Conservation (phyloP, 179 eudicot genomes). For the Silene vulgaris region DNA sequence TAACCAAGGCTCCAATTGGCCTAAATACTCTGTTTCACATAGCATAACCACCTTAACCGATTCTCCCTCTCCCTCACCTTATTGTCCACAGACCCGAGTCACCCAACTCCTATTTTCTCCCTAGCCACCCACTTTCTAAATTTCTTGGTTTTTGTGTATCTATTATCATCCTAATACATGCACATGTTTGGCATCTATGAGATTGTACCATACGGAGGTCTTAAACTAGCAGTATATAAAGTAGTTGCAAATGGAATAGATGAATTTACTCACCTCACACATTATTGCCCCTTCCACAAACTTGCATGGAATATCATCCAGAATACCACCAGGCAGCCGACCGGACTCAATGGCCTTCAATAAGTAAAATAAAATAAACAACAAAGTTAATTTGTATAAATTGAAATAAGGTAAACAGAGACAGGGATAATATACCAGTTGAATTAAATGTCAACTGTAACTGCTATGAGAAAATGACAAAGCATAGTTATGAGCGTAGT, state of each 20-base stretch:
- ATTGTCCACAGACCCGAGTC: no score
- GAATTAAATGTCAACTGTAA: not conserved
- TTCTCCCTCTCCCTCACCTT: no score
- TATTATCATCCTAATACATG: not conserved
- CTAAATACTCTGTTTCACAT: no score
- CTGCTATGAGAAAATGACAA: not conserved
- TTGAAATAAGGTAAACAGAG: conserved; percentile 9
- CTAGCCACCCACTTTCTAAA: no score
- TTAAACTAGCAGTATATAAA: conserved; percentile 1
- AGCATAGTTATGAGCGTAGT: not conserved
- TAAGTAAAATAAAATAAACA: conserved; percentile 10
- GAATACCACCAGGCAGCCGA: conserved; percentile 72
- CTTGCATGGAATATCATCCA: conserved; percentile 93
- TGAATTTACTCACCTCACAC: conserved; percentile 66
- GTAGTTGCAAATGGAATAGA: conserved; percentile 11
- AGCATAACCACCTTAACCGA: no score
- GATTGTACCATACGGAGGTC: not conserved
- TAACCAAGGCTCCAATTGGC: no score
- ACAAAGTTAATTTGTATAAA: conserved; percentile 5
- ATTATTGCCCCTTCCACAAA: conserved; percentile 58
- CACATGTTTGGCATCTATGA: conserved; percentile 13
- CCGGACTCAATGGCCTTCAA: conserved; percentile 90
- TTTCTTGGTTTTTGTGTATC: no score
- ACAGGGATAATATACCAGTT: not conserved
- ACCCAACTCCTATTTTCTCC: no score